Evolutionary conservation across 768 basidiomycete species (phyloP), one percentile per base, ranked within the genome.

Genomic region (Leccinum barrowsii): DNA sequence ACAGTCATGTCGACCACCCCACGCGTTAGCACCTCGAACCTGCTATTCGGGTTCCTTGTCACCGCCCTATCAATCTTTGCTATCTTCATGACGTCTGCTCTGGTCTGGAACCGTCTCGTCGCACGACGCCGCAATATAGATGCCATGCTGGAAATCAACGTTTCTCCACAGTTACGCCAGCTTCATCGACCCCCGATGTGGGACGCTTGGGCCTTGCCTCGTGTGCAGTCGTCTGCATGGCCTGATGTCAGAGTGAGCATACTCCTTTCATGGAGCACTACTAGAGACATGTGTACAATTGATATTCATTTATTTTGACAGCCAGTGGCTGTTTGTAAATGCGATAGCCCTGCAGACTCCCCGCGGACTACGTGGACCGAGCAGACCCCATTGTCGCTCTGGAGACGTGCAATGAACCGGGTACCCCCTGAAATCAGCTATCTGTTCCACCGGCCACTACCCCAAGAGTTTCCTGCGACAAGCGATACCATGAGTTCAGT

Each of bases 71-170:
- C 72, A 0, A 44, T 73, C 22, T 73, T 73, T 50, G 70, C 64
- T 1, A 32, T 73, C 40, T 74, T 73, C 56, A 70, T 74, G 67
- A 51, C 57, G 11, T 58, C 56, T 56, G 73, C 71, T 7, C 56
- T 73, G 4, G 47, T 70, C 52, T 73, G 72, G 72, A 73, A 68
- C 44, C 72, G 73, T 46, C 73, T 73, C n/a, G 62, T 73, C 21
- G 37, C 55, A 2, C 66, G 72, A 19, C 72, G 72, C 26, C 71
- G 53, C 1, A 56, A 54, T 2, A 73, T 74, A 35, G 71, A 74
- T 1, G 61, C 60, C 13, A 62, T 51, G 60, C 57, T 66, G 54
- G 50, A 28, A 13, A 32, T 26, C 15, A 62, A 21, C 22, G 12
- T 49, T 4, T 46, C 58, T 4, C 21, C 8, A 40, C 47, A 40